A percentile compares a stretch with the other conserved stretches of the same genome.
Evolutionary conservation across 164 flowering plant genomes (phyloP).

Genomic region (Euptelea pleiosperma): DNA sequence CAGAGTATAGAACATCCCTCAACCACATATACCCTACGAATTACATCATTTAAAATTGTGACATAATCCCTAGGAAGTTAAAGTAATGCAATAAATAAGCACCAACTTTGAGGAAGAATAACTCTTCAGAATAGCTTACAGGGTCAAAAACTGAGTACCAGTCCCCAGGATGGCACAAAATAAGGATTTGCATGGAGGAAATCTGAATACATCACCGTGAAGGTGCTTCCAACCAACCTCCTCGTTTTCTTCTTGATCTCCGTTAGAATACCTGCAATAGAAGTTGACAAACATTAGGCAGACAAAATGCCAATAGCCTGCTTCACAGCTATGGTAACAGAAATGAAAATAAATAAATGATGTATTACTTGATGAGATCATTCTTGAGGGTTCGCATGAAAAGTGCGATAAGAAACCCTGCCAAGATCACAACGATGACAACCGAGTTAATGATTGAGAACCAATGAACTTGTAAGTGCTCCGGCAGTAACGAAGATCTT

Average conservation of each 20-base stretch:
- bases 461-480: conserved; percentile 52
- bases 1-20: too few species aligned
- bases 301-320: not conserved
- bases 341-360: not conserved
- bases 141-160: conserved; percentile 61
- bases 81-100: conserved; percentile 2
- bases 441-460: conserved; percentile 62
- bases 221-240: conserved; percentile 71
- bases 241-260: conserved; percentile 62
- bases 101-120: not conserved
- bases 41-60: not conserved
- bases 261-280: conserved; percentile 47
- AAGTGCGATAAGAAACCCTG: conserved; percentile 48
- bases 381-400: conserved; percentile 57
- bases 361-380: conserved; percentile 40
- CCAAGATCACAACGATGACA: conserved; percentile 47
- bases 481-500: conserved; percentile 41
- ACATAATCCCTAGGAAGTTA: not conserved
- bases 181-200: conserved; percentile 46
- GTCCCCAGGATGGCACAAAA: conserved; percentile 67
- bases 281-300: conserved; percentile 8
- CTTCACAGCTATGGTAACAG: not conserved
- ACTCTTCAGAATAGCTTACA: conserved; percentile 42
- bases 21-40: too few species aligned
- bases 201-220: conserved; percentile 68